Evolutionary conservation across 202 grass and related monocot genomes (phyloP).

Genomic region (Alloteropsis angusta): DNA sequence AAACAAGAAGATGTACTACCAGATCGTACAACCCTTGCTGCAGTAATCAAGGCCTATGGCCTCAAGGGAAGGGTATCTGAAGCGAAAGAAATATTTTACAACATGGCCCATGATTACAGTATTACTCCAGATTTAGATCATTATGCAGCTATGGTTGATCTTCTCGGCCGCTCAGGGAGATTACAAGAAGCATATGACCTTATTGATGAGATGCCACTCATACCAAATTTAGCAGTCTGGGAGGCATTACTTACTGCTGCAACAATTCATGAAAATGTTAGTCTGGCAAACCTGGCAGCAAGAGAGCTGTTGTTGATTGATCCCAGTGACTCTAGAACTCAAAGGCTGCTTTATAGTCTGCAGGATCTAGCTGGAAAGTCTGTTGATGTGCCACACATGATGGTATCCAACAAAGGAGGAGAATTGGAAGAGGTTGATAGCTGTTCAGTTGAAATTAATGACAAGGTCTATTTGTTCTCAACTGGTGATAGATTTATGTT

Average conservation of each 20-base stretch:
- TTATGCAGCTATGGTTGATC: slow-evolving; percentile 62
- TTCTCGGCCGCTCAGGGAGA: slow-evolving; percentile 60
- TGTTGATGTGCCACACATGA: slow-evolving; percentile 32
- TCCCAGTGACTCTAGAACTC: slow-evolving; percentile 38
- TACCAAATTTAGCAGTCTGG: slow-evolving; percentile 52
- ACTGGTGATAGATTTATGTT: slow-evolving; percentile 28
- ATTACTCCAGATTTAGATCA: slow-evolving; percentile 50
- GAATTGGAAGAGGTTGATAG: slow-evolving; percentile 24
- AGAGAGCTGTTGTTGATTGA: slow-evolving; percentile 49
- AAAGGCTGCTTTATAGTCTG: slow-evolving; percentile 40
- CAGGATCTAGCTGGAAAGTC: slow-evolving; percentile 43
- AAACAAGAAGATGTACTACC: slow-evolving; percentile 43
- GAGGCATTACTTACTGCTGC: slow-evolving; percentile 62
- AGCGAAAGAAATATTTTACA: slow-evolving; percentile 48
- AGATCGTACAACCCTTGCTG: slow-evolving; percentile 49
- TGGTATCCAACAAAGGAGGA: slow-evolving; percentile 17
- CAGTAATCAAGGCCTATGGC: slow-evolving; percentile 65
- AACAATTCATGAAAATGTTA: slow-evolving; percentile 55
- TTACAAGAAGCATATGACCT: slow-evolving; percentile 65
- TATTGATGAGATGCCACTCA: slow-evolving; percentile 54
- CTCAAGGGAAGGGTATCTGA: slow-evolving; percentile 51
- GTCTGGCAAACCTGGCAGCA: slow-evolving; percentile 44
- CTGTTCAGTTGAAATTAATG: slow-evolving; percentile 55
- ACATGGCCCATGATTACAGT: slow-evolving; percentile 48
- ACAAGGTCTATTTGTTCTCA: slow-evolving; percentile 52